Conservation (phyloP, 495 filamentous ascomycete species). For the Aspergillus saccharolyticus region DNA sequence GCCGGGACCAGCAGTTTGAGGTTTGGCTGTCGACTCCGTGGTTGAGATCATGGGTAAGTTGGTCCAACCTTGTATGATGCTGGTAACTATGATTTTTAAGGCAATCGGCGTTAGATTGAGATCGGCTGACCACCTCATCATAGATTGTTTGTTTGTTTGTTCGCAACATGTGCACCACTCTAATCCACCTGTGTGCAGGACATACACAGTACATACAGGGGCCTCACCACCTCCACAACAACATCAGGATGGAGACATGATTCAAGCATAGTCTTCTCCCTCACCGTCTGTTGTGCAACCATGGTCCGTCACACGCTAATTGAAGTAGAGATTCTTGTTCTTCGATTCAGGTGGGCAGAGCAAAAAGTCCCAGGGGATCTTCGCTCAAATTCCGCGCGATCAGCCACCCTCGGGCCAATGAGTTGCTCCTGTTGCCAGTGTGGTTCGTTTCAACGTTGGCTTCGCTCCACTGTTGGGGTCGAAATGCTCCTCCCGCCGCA, state of each 20-base stretch:
- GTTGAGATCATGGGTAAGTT: not conserved
- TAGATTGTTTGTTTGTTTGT: too few species aligned
- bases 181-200: too few species aligned
- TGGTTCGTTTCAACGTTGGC: not conserved
- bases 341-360: not conserved
- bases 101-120: too few species aligned
- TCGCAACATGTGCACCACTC: too few species aligned
- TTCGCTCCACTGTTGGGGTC: conserved; percentile 5
- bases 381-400: conserved; percentile 1
- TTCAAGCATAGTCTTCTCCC: not conserved
- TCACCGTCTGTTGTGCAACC: not conserved
- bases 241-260: too few species aligned
- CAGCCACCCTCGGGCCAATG: conserved; percentile 1
- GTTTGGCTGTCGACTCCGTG: not conserved
- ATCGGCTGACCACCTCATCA: too few species aligned
- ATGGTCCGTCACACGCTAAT: not conserved
- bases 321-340: not conserved
- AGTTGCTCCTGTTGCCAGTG: not conserved
- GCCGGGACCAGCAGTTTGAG: conserved; percentile 3
- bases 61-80: not conserved
- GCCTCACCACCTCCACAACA: not conserved
- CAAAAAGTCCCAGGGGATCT: not conserved
- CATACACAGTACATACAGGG: not conserved
- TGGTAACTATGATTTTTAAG: too few species aligned
- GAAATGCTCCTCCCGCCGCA: not conserved